A percentile compares a stretch with the other conserved stretches of the same genome.
Conservation (phyloP, 1,139 yeast species). For the Scheffersomyces stambukii region DNA sequence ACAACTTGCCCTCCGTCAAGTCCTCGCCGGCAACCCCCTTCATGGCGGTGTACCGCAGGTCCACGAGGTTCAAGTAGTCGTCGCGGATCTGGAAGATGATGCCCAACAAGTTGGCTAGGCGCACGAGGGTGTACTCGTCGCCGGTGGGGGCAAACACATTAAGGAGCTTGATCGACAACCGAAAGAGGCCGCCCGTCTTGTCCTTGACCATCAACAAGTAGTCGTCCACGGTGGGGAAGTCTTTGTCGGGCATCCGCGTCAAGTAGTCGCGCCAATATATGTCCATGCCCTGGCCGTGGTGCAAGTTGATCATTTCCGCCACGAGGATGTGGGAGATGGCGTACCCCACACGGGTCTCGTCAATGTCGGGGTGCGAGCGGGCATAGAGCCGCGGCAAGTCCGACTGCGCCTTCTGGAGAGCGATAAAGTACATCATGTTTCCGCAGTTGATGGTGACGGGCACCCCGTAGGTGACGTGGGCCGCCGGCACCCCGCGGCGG, state of each 20-base stretch:
- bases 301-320: conserved; percentile 75
- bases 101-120: conserved; percentile 76
- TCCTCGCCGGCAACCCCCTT: conserved; percentile 83
- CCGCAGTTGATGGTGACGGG: conserved; percentile 83
- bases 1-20: conserved; percentile 81
- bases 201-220: conserved; percentile 79
- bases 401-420: conserved; percentile 47
- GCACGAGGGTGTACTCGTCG: conserved; percentile 29
- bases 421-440: conserved; percentile 75
- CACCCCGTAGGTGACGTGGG: conserved; percentile 70
- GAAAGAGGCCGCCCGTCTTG: conserved; percentile 84
- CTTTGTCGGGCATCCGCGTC: conserved; percentile 15
- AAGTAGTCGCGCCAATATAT: conserved; percentile 74
- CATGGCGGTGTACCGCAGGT: conserved; percentile 49
- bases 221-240: conserved; percentile 63
- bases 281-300: conserved; percentile 87
- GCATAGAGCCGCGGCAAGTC: too few relatives aligned
- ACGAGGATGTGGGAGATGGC: conserved; percentile 33
- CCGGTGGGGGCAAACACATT: conserved; percentile 24
- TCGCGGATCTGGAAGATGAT: conserved; percentile 80
- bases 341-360: too few relatives aligned
- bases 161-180: conserved; percentile 67
- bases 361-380: conserved; percentile 4
- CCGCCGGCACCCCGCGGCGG: conserved; percentile 74
- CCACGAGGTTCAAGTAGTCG: conserved; percentile 66